Base-by-base conservation (phyloP, 805 yeast genomes). In the Wickerhamomyces canadensis region DNA sequence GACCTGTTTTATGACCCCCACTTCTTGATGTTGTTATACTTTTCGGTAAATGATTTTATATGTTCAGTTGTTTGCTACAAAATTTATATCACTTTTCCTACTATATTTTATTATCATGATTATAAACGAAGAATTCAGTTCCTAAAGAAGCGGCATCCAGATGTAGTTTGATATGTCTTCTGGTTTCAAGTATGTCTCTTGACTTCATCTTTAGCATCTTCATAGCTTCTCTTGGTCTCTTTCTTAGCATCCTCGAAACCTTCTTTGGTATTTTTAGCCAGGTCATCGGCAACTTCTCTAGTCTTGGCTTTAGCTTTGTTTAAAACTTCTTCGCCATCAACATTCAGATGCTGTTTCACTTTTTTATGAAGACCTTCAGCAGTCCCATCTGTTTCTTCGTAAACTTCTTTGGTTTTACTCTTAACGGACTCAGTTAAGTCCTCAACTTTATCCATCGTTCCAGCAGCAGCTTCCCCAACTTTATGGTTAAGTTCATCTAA, bases 401-500 rank as follows among this genome's bases (percentile, higher is more conserved):
- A 8, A 8, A 5, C 26, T 7, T 24, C 24, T 22, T 35, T 10
- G 3, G 31, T 22, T 16, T 38, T 32, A 6, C 44, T 41, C 33
- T 45, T 41, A 3, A 41, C 42, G 4, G 34, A 24, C 9, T 45
- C 40, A 4, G 43, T 41, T 1, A 33, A 40, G 4, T 42, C 16
- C 24, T 49, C 54, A 8, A 51, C 49, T 3, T 42, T 27, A 9
- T 52, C 52, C 6, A 52, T 6, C 0, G 45, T 42, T 18, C 33
- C 16, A 10, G 55, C 54, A 3, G 57, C 55, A 11, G 48, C 57
- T 27, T 47, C 24, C 6, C 57, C 57, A 19, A 49, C 47, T 31
- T 47, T 49, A 8, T 44, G 40, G 34, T 52, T 52, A 25, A 52
- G 15, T n/a, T 50, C 48, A 13, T 36, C 29, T 9, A 50, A 35